Evolutionary conservation across 2,329 filamentous ascomycete genomes (phyloP), one percentile per base, ranked within the genome.

Genomic region (Dryadomyces quercus-mongolicae): DNA sequence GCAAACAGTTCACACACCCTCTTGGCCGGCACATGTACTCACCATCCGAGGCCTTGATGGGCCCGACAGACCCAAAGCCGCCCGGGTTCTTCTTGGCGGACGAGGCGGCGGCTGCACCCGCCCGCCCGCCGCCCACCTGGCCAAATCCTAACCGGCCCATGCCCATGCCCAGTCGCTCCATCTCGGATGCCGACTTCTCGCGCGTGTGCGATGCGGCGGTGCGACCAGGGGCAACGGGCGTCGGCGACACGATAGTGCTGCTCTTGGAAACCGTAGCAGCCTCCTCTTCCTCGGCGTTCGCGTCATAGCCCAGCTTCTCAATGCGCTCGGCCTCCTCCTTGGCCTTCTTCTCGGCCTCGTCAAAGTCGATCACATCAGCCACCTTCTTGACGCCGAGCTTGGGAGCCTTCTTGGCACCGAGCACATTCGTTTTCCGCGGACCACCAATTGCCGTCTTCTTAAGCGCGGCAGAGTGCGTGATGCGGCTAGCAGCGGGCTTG

Each of bases 241-340:
- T 86, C 1, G 92, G 87, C 21, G 86, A 73, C 54, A 82, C 75
- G 60, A 94, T 52, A 18, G 49, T 2, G 40, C 50, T 36, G 4
- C 74, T 60, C 57, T 80, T 74, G 42, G 66, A 65, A 38, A 67
- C 62, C 38, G 68, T 69, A 59, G 71, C 67, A 22, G 70, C 71
- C 12, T 70, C 68, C 49, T 68, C 78, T 61, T 79, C 79, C 69
- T 95, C 92, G 20, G 89, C 91, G 59, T 96, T 86, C 1, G 91
- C 89, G 63, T 98, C 90, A 65, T 98, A 98, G 43, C 93, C 93
- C 21, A 98, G 75, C 71, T 95, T 95, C 67, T 86, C 90, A 66
- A 96, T 93, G 61, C 93, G 85, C 69, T 97, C 93, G 2, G 91
- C 93, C 70, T 98, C 93, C 70, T 97, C 93, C 69, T 92, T 95